Evolutionary conservation across 441 rosid genomes (phyloP).

Genomic region (Sinapis alba): DNA sequence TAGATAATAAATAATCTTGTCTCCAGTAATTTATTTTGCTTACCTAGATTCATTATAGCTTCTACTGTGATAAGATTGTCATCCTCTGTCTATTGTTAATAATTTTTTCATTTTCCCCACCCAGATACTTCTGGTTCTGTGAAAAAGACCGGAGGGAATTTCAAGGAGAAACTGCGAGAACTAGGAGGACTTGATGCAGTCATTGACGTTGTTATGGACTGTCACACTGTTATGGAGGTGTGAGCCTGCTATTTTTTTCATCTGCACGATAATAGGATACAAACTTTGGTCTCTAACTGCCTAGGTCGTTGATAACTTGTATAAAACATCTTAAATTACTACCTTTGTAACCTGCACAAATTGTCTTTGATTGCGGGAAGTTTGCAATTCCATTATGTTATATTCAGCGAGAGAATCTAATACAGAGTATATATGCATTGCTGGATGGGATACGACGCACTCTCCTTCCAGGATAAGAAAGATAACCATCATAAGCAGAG

Average conservation of each 20-base stretch:
- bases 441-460: slow-evolving; percentile 45
- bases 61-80: slow-evolving; percentile 2
- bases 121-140: slow-evolving; percentile 82
- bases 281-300: slow-evolving; percentile 7
- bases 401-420: slow-evolving; percentile 13
- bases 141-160: slow-evolving; percentile 80
- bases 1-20: background rate
- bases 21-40: slow-evolving; percentile 3
- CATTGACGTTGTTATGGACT: slow-evolving; percentile 76
- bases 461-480: slow-evolving; percentile 44
- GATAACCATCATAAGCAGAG: slow-evolving; percentile 50
- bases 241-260: slow-evolving; percentile 50
- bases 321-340: background rate
- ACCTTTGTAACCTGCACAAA: slow-evolving; percentile 9
- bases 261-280: slow-evolving; percentile 15
- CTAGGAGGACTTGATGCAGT: slow-evolving; percentile 96
- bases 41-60: slow-evolving; percentile 3
- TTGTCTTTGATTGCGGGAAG: background rate
- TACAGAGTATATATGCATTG: slow-evolving; percentile 54
- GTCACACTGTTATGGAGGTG: slow-evolving; percentile 93
- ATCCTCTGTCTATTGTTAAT: slow-evolving; percentile 15
- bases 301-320: slow-evolving; percentile 10
- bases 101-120: slow-evolving; percentile 24
- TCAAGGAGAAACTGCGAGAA: slow-evolving; percentile 94
- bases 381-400: background rate